These are phyloP conservation scores for Fomitopsis serialis DNA, from an alignment of 768 basidiomycete species.

Conservation along the genomic window DNA sequence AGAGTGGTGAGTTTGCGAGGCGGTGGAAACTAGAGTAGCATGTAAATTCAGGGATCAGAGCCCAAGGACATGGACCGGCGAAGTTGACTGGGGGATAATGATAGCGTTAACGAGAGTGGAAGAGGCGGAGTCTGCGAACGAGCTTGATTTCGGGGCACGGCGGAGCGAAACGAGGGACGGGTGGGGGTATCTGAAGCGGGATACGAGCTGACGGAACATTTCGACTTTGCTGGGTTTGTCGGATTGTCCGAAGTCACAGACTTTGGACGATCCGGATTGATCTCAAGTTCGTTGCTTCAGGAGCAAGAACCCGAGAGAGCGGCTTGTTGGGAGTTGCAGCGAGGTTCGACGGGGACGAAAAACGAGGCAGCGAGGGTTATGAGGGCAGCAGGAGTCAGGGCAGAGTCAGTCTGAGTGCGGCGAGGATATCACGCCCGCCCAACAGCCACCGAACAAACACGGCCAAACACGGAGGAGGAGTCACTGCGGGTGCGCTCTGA, in stretches of 20 bases:
- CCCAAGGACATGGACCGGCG: conserved; percentile 19
- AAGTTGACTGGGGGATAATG: conserved; percentile 15
- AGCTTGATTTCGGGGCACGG: background rate
- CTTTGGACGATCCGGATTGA: conserved; percentile 24
- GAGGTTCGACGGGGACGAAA: background rate
- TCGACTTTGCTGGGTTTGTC: conserved; percentile 8
- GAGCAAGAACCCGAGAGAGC: conserved; percentile 12
- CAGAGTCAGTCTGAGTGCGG: conserved; percentile 3
- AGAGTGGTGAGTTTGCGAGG: conserved; percentile 14
- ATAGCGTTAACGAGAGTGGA: conserved; percentile 6
- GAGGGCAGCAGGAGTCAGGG: conserved; percentile 14
- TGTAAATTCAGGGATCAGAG: conserved; percentile 11
- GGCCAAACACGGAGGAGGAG: conserved; percentile 1
- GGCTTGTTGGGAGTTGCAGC: background rate
- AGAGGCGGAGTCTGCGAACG: background rate
- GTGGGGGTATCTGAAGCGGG: conserved; percentile 15
- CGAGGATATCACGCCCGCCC: background rate
- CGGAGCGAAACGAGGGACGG: conserved; percentile 9
- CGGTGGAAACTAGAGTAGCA: conserved; percentile 8
- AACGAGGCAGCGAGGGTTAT: conserved; percentile 5
- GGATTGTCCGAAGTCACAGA: conserved; percentile 27
- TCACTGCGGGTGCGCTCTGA: background rate
- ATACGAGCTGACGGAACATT: conserved; percentile 16
- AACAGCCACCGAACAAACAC: conserved; percentile 6
- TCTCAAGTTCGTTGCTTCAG: conserved; percentile 14